Evolutionary conservation across 2,329 filamentous ascomycete species (phyloP).

Genomic region (Aspergillus glaucus): DNA sequence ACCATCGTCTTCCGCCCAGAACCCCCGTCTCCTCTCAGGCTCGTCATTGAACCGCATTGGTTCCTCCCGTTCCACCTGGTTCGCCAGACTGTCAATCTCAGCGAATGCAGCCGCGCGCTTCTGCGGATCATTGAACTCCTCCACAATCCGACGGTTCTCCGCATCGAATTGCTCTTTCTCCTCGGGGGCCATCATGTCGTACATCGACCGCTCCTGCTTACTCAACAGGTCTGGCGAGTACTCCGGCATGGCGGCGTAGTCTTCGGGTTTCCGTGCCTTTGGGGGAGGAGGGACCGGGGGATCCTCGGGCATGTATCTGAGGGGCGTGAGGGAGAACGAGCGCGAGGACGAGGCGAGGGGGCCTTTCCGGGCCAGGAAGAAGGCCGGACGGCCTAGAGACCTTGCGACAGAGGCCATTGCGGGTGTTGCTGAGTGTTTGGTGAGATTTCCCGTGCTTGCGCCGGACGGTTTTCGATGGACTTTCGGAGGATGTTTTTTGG

Average conservation of each 20-base stretch:
- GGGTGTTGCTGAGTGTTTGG: conserved; percentile 8
- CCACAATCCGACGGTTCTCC: conserved; percentile 29
- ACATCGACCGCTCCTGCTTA: conserved; percentile 31
- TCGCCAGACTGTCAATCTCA: conserved; percentile 27
- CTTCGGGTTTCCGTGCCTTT: conserved; percentile 22
- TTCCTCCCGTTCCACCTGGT: conserved; percentile 25
- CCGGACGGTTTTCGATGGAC: conserved; percentile 6
- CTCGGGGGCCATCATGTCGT: conserved; percentile 33
- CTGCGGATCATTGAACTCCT: conserved; percentile 31
- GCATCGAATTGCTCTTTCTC: conserved; percentile 31
- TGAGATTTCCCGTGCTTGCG: conserved; percentile 3
- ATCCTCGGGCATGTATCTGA: conserved; percentile 28
- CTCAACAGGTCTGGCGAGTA: conserved; percentile 31
- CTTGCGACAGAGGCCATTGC: conserved; percentile 36
- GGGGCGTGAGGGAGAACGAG: conserved; percentile 30
- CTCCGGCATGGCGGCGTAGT: conserved; percentile 25
- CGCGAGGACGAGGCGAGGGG: conserved; percentile 19
- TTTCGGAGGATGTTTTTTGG: conserved; percentile 15
- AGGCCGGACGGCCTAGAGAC: conserved; percentile 32
- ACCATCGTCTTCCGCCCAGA: conserved; percentile 41
- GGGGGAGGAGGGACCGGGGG: conserved; percentile 23
- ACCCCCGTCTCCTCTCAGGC: conserved; percentile 22
- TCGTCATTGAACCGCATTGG: conserved; percentile 25
- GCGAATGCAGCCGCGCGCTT: conserved; percentile 23
- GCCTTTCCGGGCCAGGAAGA: conserved; percentile 26